phyloP scores from a whole-genome alignment of 1,284 basidiomycete genomes.

The Trichosporon ovoides region DNA sequence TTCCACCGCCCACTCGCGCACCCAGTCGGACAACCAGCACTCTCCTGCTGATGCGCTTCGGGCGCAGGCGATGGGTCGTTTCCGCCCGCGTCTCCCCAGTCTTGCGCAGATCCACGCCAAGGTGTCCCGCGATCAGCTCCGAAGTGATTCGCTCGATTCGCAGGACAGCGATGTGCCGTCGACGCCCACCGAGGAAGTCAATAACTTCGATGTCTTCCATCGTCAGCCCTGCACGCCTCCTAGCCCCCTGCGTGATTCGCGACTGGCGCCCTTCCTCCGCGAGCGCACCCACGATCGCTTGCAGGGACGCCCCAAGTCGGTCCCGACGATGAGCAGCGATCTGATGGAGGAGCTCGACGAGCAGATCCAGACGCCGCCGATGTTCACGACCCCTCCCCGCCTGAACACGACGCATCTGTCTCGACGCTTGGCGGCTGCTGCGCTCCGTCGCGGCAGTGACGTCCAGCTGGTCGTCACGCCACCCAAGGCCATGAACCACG shows the following conservation, averaged over 20 bases:
- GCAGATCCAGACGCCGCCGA: slow-evolving; percentile 26
- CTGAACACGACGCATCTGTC: not conserved
- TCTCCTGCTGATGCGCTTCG: slow-evolving; percentile 20
- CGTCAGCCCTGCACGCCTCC: slow-evolving; percentile 12
- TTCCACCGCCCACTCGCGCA: slow-evolving; percentile 19
- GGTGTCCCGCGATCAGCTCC: slow-evolving; percentile 21
- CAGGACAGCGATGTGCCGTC: slow-evolving; percentile 35
- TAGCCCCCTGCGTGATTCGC: slow-evolving; percentile 22
- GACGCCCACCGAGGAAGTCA: slow-evolving; percentile 39
- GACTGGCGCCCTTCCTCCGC: slow-evolving; percentile 41
- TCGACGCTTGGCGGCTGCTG: not conserved
- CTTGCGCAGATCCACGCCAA: slow-evolving; percentile 44
- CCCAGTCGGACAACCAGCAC: slow-evolving; percentile 22
- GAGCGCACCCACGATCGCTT: slow-evolving; percentile 38
- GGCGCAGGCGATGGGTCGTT: slow-evolving; percentile 1
- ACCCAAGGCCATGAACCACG: not conserved
- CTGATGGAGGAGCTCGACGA: slow-evolving; percentile 82
- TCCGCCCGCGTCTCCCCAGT: slow-evolving; percentile 29
- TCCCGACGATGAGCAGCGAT: slow-evolving; percentile 53
- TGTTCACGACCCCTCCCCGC: slow-evolving; percentile 1
- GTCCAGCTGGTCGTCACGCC: slow-evolving; percentile 14
- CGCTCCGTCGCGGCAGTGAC: not conserved
- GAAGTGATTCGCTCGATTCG: slow-evolving; percentile 22
- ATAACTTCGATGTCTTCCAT: slow-evolving; percentile 13
- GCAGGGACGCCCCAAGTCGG: slow-evolving; percentile 28